Evolutionary conservation across 805 yeast genomes (phyloP).

Genomic region (Saccharomycodes ludwigii): DNA sequence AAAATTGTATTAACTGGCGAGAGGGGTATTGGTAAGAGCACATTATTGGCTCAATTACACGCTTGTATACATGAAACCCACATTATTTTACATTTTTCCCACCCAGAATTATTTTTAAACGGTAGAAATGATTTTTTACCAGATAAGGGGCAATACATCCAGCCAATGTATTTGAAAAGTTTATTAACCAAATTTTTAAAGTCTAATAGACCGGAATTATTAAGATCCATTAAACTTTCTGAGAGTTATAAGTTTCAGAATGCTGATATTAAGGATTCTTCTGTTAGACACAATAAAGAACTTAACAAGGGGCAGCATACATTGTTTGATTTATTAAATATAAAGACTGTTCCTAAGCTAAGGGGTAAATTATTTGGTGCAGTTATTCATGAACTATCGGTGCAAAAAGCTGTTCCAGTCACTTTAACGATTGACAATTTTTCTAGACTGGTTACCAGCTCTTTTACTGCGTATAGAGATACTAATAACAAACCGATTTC

Average conservation of each 20-base stretch:
- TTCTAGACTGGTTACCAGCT: slow-evolving; percentile 43
- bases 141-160: slow-evolving; percentile 46
- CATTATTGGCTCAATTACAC: slow-evolving; percentile 46
- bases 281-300: slow-evolving; percentile 16
- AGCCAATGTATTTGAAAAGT: slow-evolving; percentile 63
- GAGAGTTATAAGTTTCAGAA: slow-evolving; percentile 24
- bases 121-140: slow-evolving; percentile 61
- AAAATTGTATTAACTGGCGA: slow-evolving; percentile 52
- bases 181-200: slow-evolving; percentile 40
- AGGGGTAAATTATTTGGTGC: slow-evolving; percentile 37
- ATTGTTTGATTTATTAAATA: slow-evolving; percentile 32
- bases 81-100: slow-evolving; percentile 51
- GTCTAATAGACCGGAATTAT: slow-evolving; percentile 29
- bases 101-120: slow-evolving; percentile 48
- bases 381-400: slow-evolving; percentile 41
- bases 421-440: slow-evolving; percentile 64
- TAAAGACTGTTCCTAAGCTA: slow-evolving; percentile 26
- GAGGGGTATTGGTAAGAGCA: slow-evolving; percentile 71
- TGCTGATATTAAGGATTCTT: slow-evolving; percentile 20
- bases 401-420: slow-evolving; percentile 42
- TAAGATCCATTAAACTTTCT: slow-evolving; percentile 25
- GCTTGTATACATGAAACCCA: slow-evolving; percentile 30
- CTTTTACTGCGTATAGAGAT: slow-evolving; percentile 50
- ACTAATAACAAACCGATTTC: slow-evolving; percentile 42
- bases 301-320: slow-evolving; percentile 21